Base-by-base conservation (phyloP, 139 green algal genomes). In the Chlorella sp. region DNA sequence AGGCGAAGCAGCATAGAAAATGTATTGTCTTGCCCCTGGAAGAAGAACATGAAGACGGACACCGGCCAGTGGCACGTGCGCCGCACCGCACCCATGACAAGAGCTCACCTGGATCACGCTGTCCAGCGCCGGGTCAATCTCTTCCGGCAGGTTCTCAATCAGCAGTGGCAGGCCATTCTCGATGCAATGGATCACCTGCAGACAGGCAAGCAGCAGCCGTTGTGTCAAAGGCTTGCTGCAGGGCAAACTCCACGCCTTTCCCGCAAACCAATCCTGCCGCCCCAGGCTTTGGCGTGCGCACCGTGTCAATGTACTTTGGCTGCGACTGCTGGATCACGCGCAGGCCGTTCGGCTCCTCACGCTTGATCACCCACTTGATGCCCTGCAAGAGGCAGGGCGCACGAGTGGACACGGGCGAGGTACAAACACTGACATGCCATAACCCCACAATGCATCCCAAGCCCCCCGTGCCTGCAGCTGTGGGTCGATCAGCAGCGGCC, bases 401-500 rank as follows among this genome's bases (percentile, higher is more conserved):
- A 51, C n/a, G n/a, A n/a, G n/a, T n/a, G n/a, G n/a, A n/a, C n/a
- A n/a, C n/a, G n/a, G n/a, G n/a, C n/a, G n/a, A n/a, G n/a, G n/a
- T n/a, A n/a, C n/a, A n/a, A n/a, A n/a, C n/a, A n/a, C n/a, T n/a
- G n/a, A n/a, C n/a, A n/a, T n/a, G n/a, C n/a, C n/a, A n/a, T n/a
- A 21, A 2, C 25, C 6, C 36, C 38, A 56, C 38, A 57, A 25
- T 32, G 16, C 16, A 60, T 38, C 39, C 9, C 20, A 28, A 9
- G 20, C 12, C 18, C 25, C 82, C 1, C 39, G 30, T 91, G 87
- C 82, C 89, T 89, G 30, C 87, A 98, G 90, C 88, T 98, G 95
- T 18, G 96, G 96, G 88, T 98, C 96, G 55, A 98, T 96, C 87
- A 98, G 94, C 30, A 98, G 90, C 15, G 91, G 84, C 93, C 93